phyloP scores from a whole-genome alignment of 75 land plant genomes.

The Larix kaempferi region DNA sequence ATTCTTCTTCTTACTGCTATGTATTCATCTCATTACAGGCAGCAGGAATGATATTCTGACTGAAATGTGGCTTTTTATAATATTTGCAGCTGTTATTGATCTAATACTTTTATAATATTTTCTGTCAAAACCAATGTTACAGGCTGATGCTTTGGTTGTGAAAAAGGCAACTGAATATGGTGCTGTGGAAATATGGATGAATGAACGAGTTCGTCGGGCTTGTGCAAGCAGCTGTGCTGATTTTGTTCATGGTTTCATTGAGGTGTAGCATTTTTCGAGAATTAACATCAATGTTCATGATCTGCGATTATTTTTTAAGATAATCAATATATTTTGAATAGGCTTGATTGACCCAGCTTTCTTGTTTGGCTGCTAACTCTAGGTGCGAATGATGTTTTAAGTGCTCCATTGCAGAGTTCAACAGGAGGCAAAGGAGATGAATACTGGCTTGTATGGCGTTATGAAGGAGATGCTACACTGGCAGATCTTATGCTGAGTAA shows the following conservation, averaged over 20 bases:
- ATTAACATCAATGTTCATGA: background rate
- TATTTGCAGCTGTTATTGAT: constrained; percentile 5
- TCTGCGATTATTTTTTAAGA: background rate
- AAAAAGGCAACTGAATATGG: constrained; percentile 98
- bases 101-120: background rate
- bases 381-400: constrained; percentile 3
- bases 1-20: no score
- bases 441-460: constrained; percentile 95
- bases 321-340: constrained; percentile 1
- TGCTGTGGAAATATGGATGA: constrained; percentile 99
- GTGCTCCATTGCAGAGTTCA: constrained; percentile 36
- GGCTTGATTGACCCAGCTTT: background rate
- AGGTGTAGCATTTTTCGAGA: constrained; percentile 19
- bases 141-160: constrained; percentile 71
- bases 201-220: constrained; percentile 95
- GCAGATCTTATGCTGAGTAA: constrained; percentile 78
- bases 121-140: constrained; percentile 7
- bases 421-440: constrained; percentile 66
- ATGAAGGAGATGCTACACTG: constrained; percentile 89
- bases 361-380: constrained; percentile 8
- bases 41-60: background rate
- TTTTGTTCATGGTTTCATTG: constrained; percentile 86
- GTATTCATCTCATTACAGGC: no score
- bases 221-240: constrained; percentile 95
- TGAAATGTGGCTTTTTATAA: background rate